These are phyloP conservation scores for Metschnikowia vanudenii DNA, from an alignment of 805 yeast species.

Conservation along the genomic window DNA sequence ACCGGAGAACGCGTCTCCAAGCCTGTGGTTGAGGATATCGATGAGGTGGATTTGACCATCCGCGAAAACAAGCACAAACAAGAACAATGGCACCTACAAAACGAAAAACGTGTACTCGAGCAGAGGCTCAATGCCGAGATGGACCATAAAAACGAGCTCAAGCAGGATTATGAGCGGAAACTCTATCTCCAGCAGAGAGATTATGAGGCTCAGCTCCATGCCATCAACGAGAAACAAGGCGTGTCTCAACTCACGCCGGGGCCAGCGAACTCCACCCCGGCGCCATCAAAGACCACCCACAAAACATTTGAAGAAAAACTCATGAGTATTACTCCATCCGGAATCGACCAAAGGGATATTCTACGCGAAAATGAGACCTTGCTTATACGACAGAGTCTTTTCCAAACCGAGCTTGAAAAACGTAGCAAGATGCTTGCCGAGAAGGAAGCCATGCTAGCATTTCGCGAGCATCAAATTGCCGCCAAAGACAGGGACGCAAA, in stretches of 20 bases:
- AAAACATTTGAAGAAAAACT: background rate
- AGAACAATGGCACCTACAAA: conserved; percentile 1
- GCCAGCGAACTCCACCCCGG: no score
- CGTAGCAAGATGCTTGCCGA: conserved; percentile 1
- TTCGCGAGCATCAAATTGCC: background rate
- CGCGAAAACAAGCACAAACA: conserved; percentile 10
- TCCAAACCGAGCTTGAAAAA: background rate
- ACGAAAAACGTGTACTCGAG: conserved; percentile 5
- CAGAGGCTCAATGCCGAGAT: conserved; percentile 1
- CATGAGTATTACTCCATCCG: background rate
- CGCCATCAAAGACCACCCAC: no score
- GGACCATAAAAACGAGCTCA: background rate
- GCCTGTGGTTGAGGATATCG: conserved; percentile 1
- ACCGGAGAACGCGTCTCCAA: background rate
- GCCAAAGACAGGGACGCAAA: background rate
- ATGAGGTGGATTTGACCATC: conserved; percentile 8
- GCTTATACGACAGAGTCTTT: background rate
- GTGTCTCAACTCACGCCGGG: no score
- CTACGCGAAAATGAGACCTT: conserved; percentile 4
- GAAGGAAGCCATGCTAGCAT: background rate
- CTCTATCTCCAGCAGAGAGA: conserved; percentile 8
- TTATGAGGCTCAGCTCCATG: conserved; percentile 9
- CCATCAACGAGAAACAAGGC: conserved; percentile 5
- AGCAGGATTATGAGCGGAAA: conserved; percentile 12
- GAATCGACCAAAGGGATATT: background rate